These are phyloP conservation scores for Sporothrix globosa DNA, from an alignment of 2,329 filamentous ascomycete genomes.

Conservation along the genomic window DNA sequence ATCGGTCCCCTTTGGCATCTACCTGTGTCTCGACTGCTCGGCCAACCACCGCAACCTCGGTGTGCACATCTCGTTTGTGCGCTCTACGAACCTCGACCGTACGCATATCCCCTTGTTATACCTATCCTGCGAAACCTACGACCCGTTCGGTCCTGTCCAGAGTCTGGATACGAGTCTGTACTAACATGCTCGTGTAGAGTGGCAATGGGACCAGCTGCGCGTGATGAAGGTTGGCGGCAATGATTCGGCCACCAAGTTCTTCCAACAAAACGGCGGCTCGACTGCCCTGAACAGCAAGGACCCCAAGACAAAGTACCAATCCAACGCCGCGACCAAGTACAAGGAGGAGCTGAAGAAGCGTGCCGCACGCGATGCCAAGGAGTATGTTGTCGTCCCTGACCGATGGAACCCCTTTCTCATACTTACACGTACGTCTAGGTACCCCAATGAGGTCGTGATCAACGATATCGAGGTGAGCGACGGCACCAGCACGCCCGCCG, in stretches of 20 bases:
- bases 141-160: no score
- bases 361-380: constrained; percentile 78
- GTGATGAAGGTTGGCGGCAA: constrained; percentile 99
- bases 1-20: constrained; percentile 92
- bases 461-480: constrained; percentile 65
- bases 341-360: constrained; percentile 93
- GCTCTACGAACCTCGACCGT: constrained; percentile 98
- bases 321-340: constrained; percentile 90
- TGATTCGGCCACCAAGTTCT: constrained; percentile 97
- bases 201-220: constrained; percentile 98
- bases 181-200: constrained; percentile 58
- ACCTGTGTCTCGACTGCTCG: constrained; percentile 96
- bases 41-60: constrained; percentile 96
- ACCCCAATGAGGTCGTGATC: constrained; percentile 82
- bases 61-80: constrained; percentile 98
- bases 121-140: neutral
- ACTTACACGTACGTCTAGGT: constrained; percentile 53
- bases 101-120: constrained; percentile 41
- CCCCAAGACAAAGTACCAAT: constrained; percentile 94
- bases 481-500: constrained; percentile 75
- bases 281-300: constrained; percentile 96
- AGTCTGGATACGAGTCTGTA: no score
- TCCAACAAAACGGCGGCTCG: constrained; percentile 92
- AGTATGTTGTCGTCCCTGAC: constrained; percentile 59
- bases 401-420: neutral